Evolutionary conservation across 768 basidiomycete genomes (phyloP), one percentile per base, ranked within the genome.

Genomic region (Cantharellus cinnabarinus): DNA sequence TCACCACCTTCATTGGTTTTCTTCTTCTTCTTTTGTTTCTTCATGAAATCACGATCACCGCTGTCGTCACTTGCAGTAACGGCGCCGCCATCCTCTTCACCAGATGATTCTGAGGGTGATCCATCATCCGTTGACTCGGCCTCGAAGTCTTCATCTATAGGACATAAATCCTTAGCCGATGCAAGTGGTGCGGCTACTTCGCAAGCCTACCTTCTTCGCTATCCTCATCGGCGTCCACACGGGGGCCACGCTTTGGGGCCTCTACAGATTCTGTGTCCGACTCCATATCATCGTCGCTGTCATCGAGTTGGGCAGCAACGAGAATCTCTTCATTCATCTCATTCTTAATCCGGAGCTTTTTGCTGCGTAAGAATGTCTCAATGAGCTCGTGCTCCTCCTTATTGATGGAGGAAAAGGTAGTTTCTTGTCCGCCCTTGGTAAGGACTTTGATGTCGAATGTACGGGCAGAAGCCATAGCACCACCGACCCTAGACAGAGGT

Each of bases 361-460:
- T 94, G 38, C 85, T 82, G 65, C 81, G 81, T 64, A 99, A 71
- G 69, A 88, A 98, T 29, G 78, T 75, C 66, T 90, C 87, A 40
- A 88, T 85, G 10, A 79, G 76, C 60, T 86, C 85, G 63, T 90
- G 84, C 67, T 99, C 95, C 67, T 97, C 94, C 71, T 94, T 97
- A 71, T 87, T 87, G 70, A 99, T 83, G 2, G 89, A 86, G 1
- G 86, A 86, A 71, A 99, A 99, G 20, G 79, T 84, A 69, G 86
- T 80, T 65, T 94, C 89, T 0, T 86, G 79, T 0, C 86, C 89
- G 42, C 74, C 77, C 71, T 89, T 89, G 37, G 85, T 83, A 53
- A 88, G 80, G 64, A 98, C 83, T 66, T 85, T 83, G 68, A 98
- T 74, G 70, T 98, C 94, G 69, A 98, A 95, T 0, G 94, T 95